phyloP scores from a whole-genome alignment of 1,284 basidiomycete species.

The Irpex sp. region DNA sequence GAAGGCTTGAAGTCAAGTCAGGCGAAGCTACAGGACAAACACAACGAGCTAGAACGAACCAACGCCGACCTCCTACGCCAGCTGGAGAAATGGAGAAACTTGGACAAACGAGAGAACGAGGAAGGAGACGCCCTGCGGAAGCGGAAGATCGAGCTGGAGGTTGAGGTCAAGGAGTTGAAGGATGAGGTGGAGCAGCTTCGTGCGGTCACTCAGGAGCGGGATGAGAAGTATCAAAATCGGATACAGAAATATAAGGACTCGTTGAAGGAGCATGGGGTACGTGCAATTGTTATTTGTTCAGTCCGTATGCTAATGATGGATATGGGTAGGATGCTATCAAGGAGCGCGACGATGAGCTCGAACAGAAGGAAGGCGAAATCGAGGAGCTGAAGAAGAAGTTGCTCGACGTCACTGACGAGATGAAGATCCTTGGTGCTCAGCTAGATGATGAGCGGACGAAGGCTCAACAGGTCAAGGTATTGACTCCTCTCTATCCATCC shows the following conservation, averaged over 20 bases:
- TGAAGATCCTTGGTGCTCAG: constrained; percentile 39
- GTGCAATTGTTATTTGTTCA: constrained; percentile 3
- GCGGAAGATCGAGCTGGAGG: constrained; percentile 52
- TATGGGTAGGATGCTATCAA: constrained; percentile 3
- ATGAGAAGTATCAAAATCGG: constrained; percentile 38
- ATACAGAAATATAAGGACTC: constrained; percentile 41
- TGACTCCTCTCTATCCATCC: neutral
- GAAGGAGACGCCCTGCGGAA: constrained; percentile 55
- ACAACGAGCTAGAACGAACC: constrained; percentile 53
- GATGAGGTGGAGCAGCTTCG: constrained; percentile 39
- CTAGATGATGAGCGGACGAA: constrained; percentile 30
- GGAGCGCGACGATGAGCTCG: constrained; percentile 7
- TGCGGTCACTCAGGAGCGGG: constrained; percentile 28
- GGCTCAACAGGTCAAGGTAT: constrained; percentile 9
- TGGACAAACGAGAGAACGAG: constrained; percentile 60
- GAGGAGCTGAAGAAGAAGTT: constrained; percentile 25
- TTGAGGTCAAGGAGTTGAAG: constrained; percentile 47
- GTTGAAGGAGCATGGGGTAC: constrained; percentile 43
- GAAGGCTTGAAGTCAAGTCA: constrained; percentile 52
- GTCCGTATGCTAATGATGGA: neutral
- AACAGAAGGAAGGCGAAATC: constrained; percentile 18
- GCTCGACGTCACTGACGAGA: constrained; percentile 35
- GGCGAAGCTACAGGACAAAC: constrained; percentile 49
- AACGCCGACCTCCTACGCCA: constrained; percentile 56
- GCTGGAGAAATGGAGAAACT: constrained; percentile 60